Evolutionary conservation across 371 early-diverging fungal species (phyloP).

Genomic region (Lichtheimia ornata): DNA sequence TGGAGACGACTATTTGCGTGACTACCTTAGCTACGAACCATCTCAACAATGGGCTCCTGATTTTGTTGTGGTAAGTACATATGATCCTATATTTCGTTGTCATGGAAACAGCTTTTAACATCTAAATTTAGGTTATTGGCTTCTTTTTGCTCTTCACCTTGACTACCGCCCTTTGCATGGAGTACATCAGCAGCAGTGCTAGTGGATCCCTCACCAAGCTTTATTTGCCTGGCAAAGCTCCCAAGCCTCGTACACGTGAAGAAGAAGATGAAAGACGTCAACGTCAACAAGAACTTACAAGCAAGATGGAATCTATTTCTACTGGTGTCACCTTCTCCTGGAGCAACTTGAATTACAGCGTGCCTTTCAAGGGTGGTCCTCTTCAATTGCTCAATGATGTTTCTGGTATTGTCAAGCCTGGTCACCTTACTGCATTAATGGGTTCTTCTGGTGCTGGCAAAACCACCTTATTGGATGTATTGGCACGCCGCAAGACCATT

Average conservation of each 20-base stretch:
- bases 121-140: constrained; percentile 14
- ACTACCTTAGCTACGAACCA: constrained; percentile 32
- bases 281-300: constrained; percentile 27
- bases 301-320: constrained; percentile 24
- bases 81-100: too few species aligned
- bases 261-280: constrained; percentile 26
- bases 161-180: constrained; percentile 39
- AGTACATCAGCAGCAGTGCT: constrained; percentile 36
- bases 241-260: constrained; percentile 20
- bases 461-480: constrained; percentile 80
- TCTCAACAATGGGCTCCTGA: constrained; percentile 50
- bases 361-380: constrained; percentile 51
- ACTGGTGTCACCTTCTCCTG: constrained; percentile 54
- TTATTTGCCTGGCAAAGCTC: constrained; percentile 35
- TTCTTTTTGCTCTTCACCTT: constrained; percentile 46
- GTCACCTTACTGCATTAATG: constrained; percentile 77
- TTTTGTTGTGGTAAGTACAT: constrained; percentile 35
- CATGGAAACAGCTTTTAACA: too few species aligned
- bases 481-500: constrained; percentile 75
- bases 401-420: constrained; percentile 59
- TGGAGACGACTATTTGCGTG: constrained; percentile 54
- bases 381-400: constrained; percentile 50
- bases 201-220: constrained; percentile 51
- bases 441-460: constrained; percentile 87
- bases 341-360: constrained; percentile 51